These are phyloP conservation scores for Euphorbia celastroides DNA, from an alignment of 441 rosid genomes.

Conservation along the genomic window DNA sequence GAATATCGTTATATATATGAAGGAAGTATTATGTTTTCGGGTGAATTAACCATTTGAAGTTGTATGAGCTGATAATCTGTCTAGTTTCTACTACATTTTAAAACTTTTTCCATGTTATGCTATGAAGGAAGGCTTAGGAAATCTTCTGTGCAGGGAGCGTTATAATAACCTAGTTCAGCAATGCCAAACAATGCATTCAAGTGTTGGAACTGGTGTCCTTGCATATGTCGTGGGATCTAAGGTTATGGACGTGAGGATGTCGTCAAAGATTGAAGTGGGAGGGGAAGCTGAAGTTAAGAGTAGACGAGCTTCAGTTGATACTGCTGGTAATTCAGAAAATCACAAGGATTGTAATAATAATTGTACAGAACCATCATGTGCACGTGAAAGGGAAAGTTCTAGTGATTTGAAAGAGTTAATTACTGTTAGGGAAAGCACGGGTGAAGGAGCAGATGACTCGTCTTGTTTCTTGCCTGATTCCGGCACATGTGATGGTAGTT, in stretches of 20 bases:
- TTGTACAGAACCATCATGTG: slow-evolving; percentile 46
- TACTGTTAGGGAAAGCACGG: slow-evolving; percentile 56
- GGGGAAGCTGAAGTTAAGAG: slow-evolving; percentile 40
- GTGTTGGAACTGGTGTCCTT: slow-evolving; percentile 89
- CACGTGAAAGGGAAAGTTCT: slow-evolving; percentile 50
- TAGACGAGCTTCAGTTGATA: slow-evolving; percentile 37
- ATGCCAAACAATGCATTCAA: slow-evolving; percentile 89
- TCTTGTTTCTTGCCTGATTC: slow-evolving; percentile 47
- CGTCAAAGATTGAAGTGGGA: slow-evolving; percentile 56
- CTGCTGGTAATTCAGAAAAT: slow-evolving; percentile 39
- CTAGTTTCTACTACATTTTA: not conserved
- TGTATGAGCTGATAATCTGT: not conserved
- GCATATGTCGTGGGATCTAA: slow-evolving; percentile 92
- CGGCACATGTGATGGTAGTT: slow-evolving; percentile 32
- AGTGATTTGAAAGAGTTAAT: slow-evolving; percentile 57
- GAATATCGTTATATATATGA: not conserved
- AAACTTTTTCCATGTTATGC: not conserved
- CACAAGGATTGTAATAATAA: slow-evolving; percentile 45
- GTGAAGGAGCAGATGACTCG: slow-evolving; percentile 44
- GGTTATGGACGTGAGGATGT: slow-evolving; percentile 87
- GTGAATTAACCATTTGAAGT: slow-evolving; percentile 1
- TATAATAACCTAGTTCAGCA: slow-evolving; percentile 62
- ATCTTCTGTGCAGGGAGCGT: slow-evolving; percentile 56
- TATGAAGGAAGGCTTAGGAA: slow-evolving; percentile 11
- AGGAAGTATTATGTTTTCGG: not conserved